Conservation (phyloP, 176 grass and related monocot species). For the Triticum dicoccoides region DNA sequence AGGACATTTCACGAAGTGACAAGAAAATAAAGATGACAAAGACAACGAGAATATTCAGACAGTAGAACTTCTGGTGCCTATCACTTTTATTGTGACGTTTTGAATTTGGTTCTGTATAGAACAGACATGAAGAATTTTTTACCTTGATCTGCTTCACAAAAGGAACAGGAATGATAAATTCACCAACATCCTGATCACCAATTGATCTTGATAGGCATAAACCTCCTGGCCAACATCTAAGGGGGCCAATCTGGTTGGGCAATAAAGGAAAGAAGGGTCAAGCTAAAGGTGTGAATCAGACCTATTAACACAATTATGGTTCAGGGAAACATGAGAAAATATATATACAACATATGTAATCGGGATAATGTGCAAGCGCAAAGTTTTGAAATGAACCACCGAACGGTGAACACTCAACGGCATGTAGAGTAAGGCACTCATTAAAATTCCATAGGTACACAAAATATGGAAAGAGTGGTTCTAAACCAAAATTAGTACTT, state of each 20-base stretch:
- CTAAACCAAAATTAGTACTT: neutral
- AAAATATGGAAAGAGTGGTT: neutral
- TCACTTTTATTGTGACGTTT: neutral
- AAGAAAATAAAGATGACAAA: neutral
- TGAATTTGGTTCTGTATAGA: neutral
- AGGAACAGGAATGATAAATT: slow-evolving; percentile 94
- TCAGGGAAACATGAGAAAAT: neutral
- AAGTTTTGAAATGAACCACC: slow-evolving; percentile 7
- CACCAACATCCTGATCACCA: slow-evolving; percentile 96
- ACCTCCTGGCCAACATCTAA: slow-evolving; percentile 98
- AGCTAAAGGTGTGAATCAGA: neutral
- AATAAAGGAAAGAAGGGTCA: slow-evolving; percentile 17
- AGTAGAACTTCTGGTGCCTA: slow-evolving; percentile 11
- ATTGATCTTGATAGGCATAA: slow-evolving; percentile 98
- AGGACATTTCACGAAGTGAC: neutral
- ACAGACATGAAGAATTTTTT: neutral
- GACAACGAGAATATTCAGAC: neutral
- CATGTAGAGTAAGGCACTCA: neutral
- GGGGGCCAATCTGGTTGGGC: slow-evolving; percentile 70
- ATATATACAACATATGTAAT: neutral
- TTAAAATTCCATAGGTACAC: neutral
- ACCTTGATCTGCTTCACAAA: slow-evolving; percentile 99
- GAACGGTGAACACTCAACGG: neutral
- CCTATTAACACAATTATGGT: neutral
- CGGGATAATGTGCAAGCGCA: neutral